Evolutionary conservation across 192 early-diverging fungal species (phyloP).

Genomic region (Mycoemilia scoparia): DNA sequence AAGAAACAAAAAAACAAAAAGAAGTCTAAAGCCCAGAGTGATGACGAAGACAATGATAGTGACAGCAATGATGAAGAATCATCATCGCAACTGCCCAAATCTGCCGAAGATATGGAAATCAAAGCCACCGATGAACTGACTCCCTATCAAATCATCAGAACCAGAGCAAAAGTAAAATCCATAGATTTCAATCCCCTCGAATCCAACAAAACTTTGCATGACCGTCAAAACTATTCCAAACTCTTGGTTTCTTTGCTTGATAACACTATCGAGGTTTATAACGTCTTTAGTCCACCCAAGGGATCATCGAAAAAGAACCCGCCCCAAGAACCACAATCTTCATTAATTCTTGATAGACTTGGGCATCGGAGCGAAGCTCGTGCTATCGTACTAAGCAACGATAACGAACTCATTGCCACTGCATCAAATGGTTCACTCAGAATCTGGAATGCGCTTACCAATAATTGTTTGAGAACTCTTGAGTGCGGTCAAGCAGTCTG

Average conservation of each 20-base stretch:
- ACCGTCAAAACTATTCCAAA: conserved; percentile 16
- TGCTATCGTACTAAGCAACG: conserved; percentile 69
- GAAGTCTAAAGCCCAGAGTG: conserved; percentile 13
- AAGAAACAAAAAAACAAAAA: conserved; percentile 25
- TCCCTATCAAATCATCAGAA: conserved; percentile 47
- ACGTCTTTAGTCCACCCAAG: conserved; percentile 33
- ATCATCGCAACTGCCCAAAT: background rate
- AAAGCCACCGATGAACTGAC: conserved; percentile 62
- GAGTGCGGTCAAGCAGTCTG: conserved; percentile 87
- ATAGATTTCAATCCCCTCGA: conserved; percentile 26
- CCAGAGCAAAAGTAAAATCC: conserved; percentile 60
- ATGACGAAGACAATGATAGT: conserved; percentile 18
- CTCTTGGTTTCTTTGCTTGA: conserved; percentile 59
- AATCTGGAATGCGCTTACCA: conserved; percentile 74
- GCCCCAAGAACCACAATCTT: conserved; percentile 41
- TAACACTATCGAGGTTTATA: conserved; percentile 69
- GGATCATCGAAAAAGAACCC: conserved; percentile 38
- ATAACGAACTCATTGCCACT: conserved; percentile 72
- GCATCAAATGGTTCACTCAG: conserved; percentile 72
- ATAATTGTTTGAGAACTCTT: conserved; percentile 72
- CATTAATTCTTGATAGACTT: conserved; percentile 54
- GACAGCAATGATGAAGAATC: conserved; percentile 1
- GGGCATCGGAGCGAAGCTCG: conserved; percentile 89
- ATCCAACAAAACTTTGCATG: conserved; percentile 5
- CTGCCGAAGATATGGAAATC: conserved; percentile 13